Conservation (phyloP, 495 filamentous ascomycete genomes). For the Daldinia grandis region DNA sequence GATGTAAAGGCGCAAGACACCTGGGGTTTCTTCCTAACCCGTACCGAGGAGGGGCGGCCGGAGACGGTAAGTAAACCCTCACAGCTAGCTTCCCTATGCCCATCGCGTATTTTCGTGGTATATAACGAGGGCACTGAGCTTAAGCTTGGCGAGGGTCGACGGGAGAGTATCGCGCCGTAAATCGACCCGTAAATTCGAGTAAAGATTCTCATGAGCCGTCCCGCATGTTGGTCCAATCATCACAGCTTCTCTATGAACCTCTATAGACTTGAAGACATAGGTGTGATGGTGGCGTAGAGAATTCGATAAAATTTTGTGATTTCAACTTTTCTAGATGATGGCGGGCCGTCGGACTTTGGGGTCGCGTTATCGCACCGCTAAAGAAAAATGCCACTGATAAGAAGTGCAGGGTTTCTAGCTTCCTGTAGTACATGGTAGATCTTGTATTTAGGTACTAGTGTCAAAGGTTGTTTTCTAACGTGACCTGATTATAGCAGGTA, state of each 20-base stretch:
- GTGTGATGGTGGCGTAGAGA: slow-evolving; percentile 12
- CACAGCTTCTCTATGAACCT: slow-evolving; percentile 47
- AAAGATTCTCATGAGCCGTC: slow-evolving; percentile 62
- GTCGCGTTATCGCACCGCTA: slow-evolving; percentile 26
- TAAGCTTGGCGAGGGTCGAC: slow-evolving; percentile 50
- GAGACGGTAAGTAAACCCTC: slow-evolving; percentile 9
- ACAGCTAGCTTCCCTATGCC: slow-evolving; percentile 1
- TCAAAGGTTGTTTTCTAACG: background rate
- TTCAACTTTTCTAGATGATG: slow-evolving; percentile 28
- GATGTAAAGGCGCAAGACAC: slow-evolving; percentile 1
- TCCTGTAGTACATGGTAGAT: background rate
- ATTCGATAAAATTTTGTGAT: slow-evolving; percentile 9
- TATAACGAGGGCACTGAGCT: slow-evolving; percentile 25
- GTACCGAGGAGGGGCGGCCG: slow-evolving; percentile 2
- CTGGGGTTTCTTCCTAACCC: slow-evolving; percentile 13
- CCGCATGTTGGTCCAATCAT: slow-evolving; percentile 56
- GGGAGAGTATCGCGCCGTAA: slow-evolving; percentile 58
- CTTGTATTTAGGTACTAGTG: background rate
- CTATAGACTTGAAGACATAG: slow-evolving; percentile 27
- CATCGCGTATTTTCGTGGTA: slow-evolving; percentile 27
- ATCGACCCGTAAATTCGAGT: slow-evolving; percentile 61
- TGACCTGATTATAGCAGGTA: background rate
- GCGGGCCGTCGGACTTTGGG: background rate
- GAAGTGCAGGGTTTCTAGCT: slow-evolving; percentile 10
- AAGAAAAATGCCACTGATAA: slow-evolving; percentile 19